Percentiles rank a stretch among this genome's conserved stretches.
Evolutionary conservation across 1,284 basidiomycete species (phyloP).

Genomic region (Anthracocystis walkeri): DNA sequence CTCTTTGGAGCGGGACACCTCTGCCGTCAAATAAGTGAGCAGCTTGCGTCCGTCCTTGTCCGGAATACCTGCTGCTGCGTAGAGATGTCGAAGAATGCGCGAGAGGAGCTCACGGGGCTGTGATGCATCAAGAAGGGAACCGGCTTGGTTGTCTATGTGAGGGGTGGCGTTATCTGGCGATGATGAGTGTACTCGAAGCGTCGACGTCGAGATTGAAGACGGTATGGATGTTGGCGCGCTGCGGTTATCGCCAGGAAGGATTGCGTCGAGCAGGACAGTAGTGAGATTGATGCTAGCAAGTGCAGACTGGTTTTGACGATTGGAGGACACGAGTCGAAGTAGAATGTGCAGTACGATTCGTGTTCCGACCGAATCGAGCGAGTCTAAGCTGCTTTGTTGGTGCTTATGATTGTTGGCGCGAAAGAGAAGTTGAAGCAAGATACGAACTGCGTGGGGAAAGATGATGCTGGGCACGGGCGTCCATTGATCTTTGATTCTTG

Average conservation of each 20-base stretch:
- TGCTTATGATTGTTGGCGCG: not conserved
- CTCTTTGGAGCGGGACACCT: not conserved
- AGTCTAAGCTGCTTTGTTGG: no score
- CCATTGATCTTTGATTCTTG: slow-evolving; percentile 29
- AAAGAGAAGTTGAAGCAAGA: slow-evolving; percentile 22
- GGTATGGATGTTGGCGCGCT: not conserved
- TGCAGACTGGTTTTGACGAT: slow-evolving; percentile 28
- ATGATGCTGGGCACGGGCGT: slow-evolving; percentile 20
- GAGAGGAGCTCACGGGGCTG: slow-evolving; percentile 17
- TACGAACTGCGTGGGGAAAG: slow-evolving; percentile 23
- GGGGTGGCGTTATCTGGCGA: not conserved
- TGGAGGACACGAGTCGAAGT: slow-evolving; percentile 16
- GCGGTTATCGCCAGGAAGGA: slow-evolving; percentile 6
- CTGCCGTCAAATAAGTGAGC: slow-evolving; percentile 22
- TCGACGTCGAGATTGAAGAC: slow-evolving; percentile 1
- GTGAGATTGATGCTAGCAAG: slow-evolving; percentile 21
- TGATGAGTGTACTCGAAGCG: not conserved
- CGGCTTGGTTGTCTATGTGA: not conserved
- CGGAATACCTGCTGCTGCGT: slow-evolving; percentile 41
- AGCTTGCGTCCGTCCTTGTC: slow-evolving; percentile 46
- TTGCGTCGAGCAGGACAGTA: slow-evolving; percentile 19
- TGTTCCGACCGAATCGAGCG: slow-evolving; percentile 6
- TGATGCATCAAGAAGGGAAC: not conserved
- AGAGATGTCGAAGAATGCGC: slow-evolving; percentile 19
- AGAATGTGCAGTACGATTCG: slow-evolving; percentile 25